phyloP scores from a whole-genome alignment of 148 eudicot genomes.

The Tetragonia tetragonoides region DNA sequence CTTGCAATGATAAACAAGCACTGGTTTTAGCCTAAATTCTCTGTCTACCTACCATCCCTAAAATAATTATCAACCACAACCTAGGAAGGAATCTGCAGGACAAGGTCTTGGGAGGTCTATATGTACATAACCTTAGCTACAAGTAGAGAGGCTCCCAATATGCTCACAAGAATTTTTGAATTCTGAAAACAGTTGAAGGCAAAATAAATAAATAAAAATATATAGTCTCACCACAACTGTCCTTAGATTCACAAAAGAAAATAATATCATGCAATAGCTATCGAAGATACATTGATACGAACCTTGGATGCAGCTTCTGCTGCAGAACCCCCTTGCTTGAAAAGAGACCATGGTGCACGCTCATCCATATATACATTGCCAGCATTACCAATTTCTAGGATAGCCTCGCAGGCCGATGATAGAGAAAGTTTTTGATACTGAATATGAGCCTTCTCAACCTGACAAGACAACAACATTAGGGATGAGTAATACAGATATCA shows the following conservation, averaged over 20 bases:
- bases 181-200: too few species aligned
- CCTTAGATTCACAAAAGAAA: background rate
- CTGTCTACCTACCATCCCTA: too few species aligned
- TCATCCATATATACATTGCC: slow-evolving; percentile 90
- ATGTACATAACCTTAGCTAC: too few species aligned
- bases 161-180: too few species aligned
- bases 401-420: slow-evolving; percentile 94
- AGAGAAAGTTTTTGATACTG: slow-evolving; percentile 66
- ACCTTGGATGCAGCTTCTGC: slow-evolving; percentile 95
- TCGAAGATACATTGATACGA: background rate
- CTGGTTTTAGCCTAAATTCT: too few species aligned
- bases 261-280: background rate
- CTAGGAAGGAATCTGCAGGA: too few species aligned
- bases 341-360: slow-evolving; percentile 96
- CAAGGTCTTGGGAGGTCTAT: too few species aligned
- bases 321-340: slow-evolving; percentile 86
- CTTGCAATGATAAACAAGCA: too few species aligned
- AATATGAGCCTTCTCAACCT: slow-evolving; percentile 76
- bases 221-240: too few species aligned
- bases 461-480: slow-evolving; percentile 10
- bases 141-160: too few species aligned
- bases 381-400: slow-evolving; percentile 88
- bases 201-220: too few species aligned
- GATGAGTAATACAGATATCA: background rate
- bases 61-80: too few species aligned